Evolutionary conservation across 768 basidiomycete species (phyloP).

Genomic region (Termitomyces sp.): DNA sequence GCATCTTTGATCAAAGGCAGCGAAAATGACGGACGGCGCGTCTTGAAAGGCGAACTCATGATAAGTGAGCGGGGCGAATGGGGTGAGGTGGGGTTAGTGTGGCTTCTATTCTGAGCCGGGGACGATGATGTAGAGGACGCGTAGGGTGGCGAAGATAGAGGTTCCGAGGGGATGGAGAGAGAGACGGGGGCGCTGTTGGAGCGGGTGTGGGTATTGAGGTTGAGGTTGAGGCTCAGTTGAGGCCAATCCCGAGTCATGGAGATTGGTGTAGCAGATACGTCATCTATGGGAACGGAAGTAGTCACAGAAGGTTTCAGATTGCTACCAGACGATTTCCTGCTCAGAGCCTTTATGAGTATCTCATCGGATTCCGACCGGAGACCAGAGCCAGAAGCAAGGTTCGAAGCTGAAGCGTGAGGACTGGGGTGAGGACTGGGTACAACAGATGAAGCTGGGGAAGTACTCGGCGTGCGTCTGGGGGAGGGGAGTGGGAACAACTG

Average conservation of each 20-base stretch:
- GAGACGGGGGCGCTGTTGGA: background rate
- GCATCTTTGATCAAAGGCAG: constrained; percentile 13
- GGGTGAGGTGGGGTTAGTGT: background rate
- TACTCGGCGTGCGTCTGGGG: constrained; percentile 47
- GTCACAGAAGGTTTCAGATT: background rate
- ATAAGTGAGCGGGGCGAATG: background rate
- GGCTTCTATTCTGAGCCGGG: background rate
- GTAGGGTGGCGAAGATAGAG: background rate
- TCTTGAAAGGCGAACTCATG: background rate
- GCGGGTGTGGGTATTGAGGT: background rate
- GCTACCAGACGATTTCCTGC: constrained; percentile 8
- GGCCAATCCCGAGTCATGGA: background rate
- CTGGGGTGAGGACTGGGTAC: constrained; percentile 15
- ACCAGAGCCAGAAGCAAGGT: constrained; percentile 3
- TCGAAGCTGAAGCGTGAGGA: constrained; percentile 12
- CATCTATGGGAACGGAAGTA: background rate
- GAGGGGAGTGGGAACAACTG: constrained; percentile 57
- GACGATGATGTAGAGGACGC: background rate
- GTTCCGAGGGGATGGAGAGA: background rate
- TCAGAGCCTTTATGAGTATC: constrained; percentile 11
- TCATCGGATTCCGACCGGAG: constrained; percentile 10
- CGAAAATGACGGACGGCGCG: constrained; percentile 13
- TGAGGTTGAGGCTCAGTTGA: background rate
- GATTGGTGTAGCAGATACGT: background rate
- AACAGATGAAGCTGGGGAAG: constrained; percentile 26